These are phyloP conservation scores for Penicillium sp. DNA, from an alignment of 2,329 filamentous ascomycete genomes.

Conservation along the genomic window DNA sequence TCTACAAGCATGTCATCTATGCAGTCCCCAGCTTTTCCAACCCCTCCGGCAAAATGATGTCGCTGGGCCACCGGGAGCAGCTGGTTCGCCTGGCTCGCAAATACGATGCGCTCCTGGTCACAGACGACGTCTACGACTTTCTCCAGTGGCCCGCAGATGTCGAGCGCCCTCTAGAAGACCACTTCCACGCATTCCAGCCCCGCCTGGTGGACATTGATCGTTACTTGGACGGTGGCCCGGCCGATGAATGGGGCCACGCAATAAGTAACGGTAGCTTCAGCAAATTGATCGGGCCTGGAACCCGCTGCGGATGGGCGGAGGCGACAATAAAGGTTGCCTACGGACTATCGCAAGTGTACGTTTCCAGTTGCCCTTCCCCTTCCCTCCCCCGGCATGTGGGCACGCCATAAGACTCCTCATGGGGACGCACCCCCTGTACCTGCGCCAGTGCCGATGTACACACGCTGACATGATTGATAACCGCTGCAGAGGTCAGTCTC, in stretches of 20 bases:
- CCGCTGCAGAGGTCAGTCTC: constrained; percentile 51
- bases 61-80: constrained; percentile 60
- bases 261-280: constrained; percentile 87
- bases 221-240: constrained; percentile 59
- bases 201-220: constrained; percentile 77
- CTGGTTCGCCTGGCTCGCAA: constrained; percentile 74
- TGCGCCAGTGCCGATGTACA: neutral
- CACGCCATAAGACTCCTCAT: too few relatives aligned
- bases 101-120: constrained; percentile 76
- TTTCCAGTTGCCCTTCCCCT: too few relatives aligned
- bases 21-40: constrained; percentile 86
- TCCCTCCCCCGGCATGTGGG: too few relatives aligned
- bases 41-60: constrained; percentile 81
- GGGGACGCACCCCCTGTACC: too few relatives aligned
- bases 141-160: constrained; percentile 67
- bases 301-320: constrained; percentile 86
- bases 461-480: constrained; percentile 14
- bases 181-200: constrained; percentile 55
- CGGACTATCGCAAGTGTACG: constrained; percentile 59
- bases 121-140: constrained; percentile 93
- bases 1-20: constrained; percentile 86
- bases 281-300: constrained; percentile 79
- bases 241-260: constrained; percentile 70
- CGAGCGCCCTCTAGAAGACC: constrained; percentile 8
- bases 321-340: constrained; percentile 61